Base-by-base conservation (phyloP, 352 stramenopile genomes). In the Peronospora belbahrii region DNA sequence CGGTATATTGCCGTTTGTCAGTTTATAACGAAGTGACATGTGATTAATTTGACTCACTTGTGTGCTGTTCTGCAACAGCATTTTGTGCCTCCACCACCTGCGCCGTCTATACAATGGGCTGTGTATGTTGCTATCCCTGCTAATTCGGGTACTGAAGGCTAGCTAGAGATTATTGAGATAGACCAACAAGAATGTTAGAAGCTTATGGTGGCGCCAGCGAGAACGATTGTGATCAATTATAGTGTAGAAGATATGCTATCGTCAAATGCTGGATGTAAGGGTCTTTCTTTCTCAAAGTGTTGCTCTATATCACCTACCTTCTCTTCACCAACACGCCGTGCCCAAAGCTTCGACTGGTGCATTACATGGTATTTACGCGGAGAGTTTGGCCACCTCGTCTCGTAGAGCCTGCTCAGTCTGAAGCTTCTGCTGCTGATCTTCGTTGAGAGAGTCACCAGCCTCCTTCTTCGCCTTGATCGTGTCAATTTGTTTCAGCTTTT, bases 401-500 rank as follows among this genome's bases (percentile, higher is more conserved):
- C 68, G 74, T 47, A 93, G 48, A 35, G 69, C 55, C 35, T 70
- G 52, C 49, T 93, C 82, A 24, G 59, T 84, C 24, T 48, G 45
- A 36, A 93, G 69, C 62, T 93, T 93, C 40, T 76, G 69, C 61
- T 82, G 35, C 47, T 93, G 82, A 45, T 93, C 82, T 6, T 77
- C 70, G 60, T 93, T 93, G 17, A 93, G 64, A 23, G 64, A 70
- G 22, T 86, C 75, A n/a, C 82, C 82, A 10, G 49, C 59, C 11
- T 74, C 69, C 34, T 73, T 63, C 63, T 91, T 90, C 8, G 67
- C 69, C 65, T 93, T 93, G 52, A 91, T 75, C 28, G 66, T 52
- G 50, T 89, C 74, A 42, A 93, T 93, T 59, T 93, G 82, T 65
- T 93, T 93, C 41, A 93, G 65, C 56, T 91, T 93, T 64, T 93